Evolutionary conservation across 768 basidiomycete genomes (phyloP).

Genomic region (Lactifluus rugatus): DNA sequence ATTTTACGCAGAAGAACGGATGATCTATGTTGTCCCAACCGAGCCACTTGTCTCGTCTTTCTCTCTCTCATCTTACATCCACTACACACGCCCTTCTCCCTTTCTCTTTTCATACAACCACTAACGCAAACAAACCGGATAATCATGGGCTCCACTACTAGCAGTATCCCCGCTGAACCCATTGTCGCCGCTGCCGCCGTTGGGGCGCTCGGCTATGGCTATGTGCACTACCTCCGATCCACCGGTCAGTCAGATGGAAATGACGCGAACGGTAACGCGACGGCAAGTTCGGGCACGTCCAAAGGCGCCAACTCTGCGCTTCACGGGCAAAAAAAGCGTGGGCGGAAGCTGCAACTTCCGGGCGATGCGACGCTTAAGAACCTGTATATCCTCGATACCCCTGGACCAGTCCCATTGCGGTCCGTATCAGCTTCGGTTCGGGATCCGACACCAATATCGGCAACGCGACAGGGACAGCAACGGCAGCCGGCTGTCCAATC

Average conservation of each 20-base stretch:
- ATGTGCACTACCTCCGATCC: slow-evolving; percentile 22
- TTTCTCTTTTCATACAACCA: background rate
- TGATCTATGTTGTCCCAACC: too few species aligned
- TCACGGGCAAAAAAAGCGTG: slow-evolving; percentile 27
- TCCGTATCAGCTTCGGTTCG: slow-evolving; percentile 15
- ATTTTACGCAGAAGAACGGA: too few species aligned
- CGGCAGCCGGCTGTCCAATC: slow-evolving; percentile 28
- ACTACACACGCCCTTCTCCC: background rate
- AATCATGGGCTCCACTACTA: slow-evolving; percentile 40
- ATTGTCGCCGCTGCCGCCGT: slow-evolving; percentile 31
- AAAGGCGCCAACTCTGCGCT: slow-evolving; percentile 4
- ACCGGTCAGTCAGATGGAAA: background rate
- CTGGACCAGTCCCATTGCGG: slow-evolving; percentile 4
- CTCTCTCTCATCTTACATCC: background rate
- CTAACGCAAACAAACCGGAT: background rate
- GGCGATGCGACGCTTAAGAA: slow-evolving; percentile 15
- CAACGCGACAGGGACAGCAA: slow-evolving; percentile 7
- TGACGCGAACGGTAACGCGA: background rate
- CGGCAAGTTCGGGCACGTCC: background rate
- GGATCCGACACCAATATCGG: slow-evolving; percentile 22
- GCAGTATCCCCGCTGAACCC: slow-evolving; percentile 33
- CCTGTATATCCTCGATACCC: slow-evolving; percentile 1
- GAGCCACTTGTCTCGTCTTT: background rate
- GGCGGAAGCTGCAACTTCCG: slow-evolving; percentile 19
- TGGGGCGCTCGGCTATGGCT: slow-evolving; percentile 35